Conservation (phyloP, 2,329 filamentous ascomycete genomes). For the Cladosporium sp. region DNA sequence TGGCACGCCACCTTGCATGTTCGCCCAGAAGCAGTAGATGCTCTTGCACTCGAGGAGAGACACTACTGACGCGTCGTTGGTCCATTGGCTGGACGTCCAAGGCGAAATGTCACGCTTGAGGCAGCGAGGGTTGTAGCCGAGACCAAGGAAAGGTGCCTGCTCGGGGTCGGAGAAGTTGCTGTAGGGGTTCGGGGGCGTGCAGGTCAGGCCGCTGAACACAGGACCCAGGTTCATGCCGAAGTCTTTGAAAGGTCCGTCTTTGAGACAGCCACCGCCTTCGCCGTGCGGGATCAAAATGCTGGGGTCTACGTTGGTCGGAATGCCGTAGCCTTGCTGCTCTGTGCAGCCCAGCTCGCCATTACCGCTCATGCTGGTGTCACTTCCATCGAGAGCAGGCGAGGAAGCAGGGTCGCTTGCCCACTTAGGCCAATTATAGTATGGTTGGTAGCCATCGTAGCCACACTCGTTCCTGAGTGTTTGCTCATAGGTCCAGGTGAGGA, state of each 20-base stretch:
- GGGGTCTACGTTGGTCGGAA: conserved; percentile 23
- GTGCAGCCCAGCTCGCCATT: conserved; percentile 30
- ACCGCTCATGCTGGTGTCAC: conserved; percentile 44
- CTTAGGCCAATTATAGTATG: conserved; percentile 54
- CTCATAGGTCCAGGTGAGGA: conserved; percentile 47
- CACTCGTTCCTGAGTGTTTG: conserved; percentile 47
- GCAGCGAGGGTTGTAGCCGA: conserved; percentile 40
- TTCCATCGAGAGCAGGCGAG: conserved; percentile 60
- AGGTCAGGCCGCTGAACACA: conserved; percentile 33
- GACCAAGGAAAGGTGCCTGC: conserved; percentile 31
- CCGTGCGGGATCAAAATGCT: conserved; percentile 41
- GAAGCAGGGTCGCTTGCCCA: conserved; percentile 47
- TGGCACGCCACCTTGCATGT: conserved; percentile 31
- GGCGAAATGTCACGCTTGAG: conserved; percentile 42
- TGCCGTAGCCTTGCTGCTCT: conserved; percentile 18
- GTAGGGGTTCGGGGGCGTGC: conserved; percentile 7
- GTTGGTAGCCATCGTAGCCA: conserved; percentile 46
- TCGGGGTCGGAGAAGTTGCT: conserved; percentile 14
- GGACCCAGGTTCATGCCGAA: conserved; percentile 52
- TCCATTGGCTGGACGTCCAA: conserved; percentile 22
- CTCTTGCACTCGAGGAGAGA: conserved; percentile 27
- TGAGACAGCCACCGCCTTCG: conserved; percentile 57
- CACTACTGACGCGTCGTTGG: conserved; percentile 5
- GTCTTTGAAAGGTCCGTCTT: conserved; percentile 53
- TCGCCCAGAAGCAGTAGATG: conserved; percentile 30